Conservation (phyloP, 805 yeast species). For the Kuraishia cidri region DNA sequence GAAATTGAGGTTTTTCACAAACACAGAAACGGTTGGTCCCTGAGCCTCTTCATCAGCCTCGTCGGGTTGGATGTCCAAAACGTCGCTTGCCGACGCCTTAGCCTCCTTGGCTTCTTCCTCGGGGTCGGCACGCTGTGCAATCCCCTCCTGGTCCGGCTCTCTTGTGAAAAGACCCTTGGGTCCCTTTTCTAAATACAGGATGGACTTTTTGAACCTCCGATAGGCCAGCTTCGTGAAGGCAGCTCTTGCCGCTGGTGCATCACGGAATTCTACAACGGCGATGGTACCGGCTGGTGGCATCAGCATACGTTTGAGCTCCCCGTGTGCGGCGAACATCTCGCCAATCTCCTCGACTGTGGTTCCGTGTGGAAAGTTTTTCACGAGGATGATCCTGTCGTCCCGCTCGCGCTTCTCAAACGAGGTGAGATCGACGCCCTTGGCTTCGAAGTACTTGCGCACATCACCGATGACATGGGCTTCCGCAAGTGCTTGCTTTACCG, state of each 20-base stretch:
- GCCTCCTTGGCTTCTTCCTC: constrained; percentile 32
- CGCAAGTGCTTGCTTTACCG: constrained; percentile 94
- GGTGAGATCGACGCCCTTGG: constrained; percentile 75
- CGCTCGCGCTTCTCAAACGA: constrained; percentile 60
- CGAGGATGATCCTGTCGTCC: constrained; percentile 73
- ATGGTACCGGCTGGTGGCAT: constrained; percentile 98
- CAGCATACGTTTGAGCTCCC: constrained; percentile 68
- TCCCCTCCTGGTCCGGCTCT: constrained; percentile 35
- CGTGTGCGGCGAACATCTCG: constrained; percentile 73
- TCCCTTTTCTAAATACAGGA: constrained; percentile 88
- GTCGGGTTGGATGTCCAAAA: constrained; percentile 22
- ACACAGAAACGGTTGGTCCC: constrained; percentile 82
- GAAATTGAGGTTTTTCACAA: constrained; percentile 89
- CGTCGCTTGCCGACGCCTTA: constrained; percentile 32
- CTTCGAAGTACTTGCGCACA: constrained; percentile 80
- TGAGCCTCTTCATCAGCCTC: constrained; percentile 30
- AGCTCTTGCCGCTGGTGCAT: constrained; percentile 73
- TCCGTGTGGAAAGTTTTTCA: constrained; percentile 87
- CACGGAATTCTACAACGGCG: constrained; percentile 86
- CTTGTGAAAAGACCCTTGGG: constrained; percentile 72
- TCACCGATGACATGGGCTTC: constrained; percentile 94
- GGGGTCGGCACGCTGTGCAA: constrained; percentile 17
- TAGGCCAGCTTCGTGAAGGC: constrained; percentile 87
- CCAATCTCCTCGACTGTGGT: constrained; percentile 75
- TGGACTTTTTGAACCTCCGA: constrained; percentile 79